Base-by-base conservation (phyloP, 1,284 basidiomycete species). In the Rhodotorula mucilaginosa region DNA sequence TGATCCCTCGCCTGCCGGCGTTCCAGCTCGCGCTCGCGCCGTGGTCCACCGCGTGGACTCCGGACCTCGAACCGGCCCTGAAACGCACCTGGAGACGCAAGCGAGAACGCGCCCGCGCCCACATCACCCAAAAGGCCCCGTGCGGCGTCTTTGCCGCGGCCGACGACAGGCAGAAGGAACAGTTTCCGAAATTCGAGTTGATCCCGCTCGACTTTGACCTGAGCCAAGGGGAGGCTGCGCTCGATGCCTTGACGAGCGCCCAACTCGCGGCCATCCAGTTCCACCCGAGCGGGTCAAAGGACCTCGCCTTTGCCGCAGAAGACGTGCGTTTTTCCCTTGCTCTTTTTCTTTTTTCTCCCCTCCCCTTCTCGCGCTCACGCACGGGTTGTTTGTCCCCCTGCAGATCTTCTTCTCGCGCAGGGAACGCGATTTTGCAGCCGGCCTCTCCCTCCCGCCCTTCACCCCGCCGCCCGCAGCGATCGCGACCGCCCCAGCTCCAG, bases 381-480 rank as follows among this genome's bases (percentile, higher is more conserved):
- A 31, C 29, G 34, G 5, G 4, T 7, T 1, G 19, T 19, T 13
- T 18, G 34, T 6, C 57, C 7, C 0, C 15, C 2, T 8, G 12
- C 49, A 70, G 71, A 73, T 68, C 64, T 70, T 73, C 64, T 64
- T 58, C 61, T 34, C 58, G 15, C 69, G 72, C 39, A 68, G 72
- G 34, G 68, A 70, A 54, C 63, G 63, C n/a, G 71, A 70, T 59
- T 68, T 73, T 34, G 56, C 48, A 4, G 59, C 56, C 21, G 72
- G 62, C 39, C 49, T 71, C 48, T 58, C 59, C 12, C 63, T 61
- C 23, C 54, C 65, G 10, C 56, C 44, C 15, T 4, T 29, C 19
- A 21, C 21, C 13, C 21, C 13, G 3, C 18, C 67, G 23, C 13
- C 46, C 31, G 3, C n/a, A 21, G 10, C 58, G 16, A 12, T 29